Evolutionary conservation across 2,329 filamentous ascomycete genomes (phyloP).

Genomic region (Dendrostoma leiphaemia): DNA sequence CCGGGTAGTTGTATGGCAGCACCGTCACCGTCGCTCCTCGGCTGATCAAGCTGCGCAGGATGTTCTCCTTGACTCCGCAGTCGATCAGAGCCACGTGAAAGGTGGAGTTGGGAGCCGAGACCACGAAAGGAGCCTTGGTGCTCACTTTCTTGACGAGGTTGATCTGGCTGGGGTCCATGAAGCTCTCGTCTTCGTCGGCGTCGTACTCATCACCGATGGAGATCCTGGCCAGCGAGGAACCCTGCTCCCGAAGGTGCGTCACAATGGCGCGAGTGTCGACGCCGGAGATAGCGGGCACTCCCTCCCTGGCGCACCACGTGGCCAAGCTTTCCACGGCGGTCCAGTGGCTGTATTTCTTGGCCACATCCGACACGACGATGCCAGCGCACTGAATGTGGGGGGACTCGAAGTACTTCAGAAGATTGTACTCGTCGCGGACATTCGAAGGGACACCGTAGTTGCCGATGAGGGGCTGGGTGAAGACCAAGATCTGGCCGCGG

Average conservation of each 20-base stretch:
- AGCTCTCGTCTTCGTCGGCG: slow-evolving; percentile 95
- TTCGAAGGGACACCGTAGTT: slow-evolving; percentile 96
- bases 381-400: slow-evolving; percentile 96
- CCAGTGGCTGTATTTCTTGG: slow-evolving; percentile 95
- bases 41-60: slow-evolving; percentile 87
- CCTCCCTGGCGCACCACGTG: slow-evolving; percentile 94
- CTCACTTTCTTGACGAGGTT: slow-evolving; percentile 95
- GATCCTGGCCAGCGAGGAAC: slow-evolving; percentile 92
- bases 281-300: slow-evolving; percentile 91
- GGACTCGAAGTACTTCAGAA: slow-evolving; percentile 97
- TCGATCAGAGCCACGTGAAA: slow-evolving; percentile 94
- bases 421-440: slow-evolving; percentile 80
- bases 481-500: slow-evolving; percentile 93
- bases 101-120: slow-evolving; percentile 77
- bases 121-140: slow-evolving; percentile 97
- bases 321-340: slow-evolving; percentile 92
- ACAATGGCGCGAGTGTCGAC: slow-evolving; percentile 97
- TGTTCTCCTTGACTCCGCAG: slow-evolving; percentile 99
- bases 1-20: slow-evolving; percentile 95
- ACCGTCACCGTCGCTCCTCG: slow-evolving; percentile 90
- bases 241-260: slow-evolving; percentile 91
- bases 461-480: slow-evolving; percentile 95
- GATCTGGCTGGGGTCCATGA: slow-evolving; percentile 91
- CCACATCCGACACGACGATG: slow-evolving; percentile 93
- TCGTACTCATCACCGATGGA: slow-evolving; percentile 97